phyloP scores from a whole-genome alignment of 2,329 filamentous ascomycete species.

The Colletotrichum costaricense region DNA sequence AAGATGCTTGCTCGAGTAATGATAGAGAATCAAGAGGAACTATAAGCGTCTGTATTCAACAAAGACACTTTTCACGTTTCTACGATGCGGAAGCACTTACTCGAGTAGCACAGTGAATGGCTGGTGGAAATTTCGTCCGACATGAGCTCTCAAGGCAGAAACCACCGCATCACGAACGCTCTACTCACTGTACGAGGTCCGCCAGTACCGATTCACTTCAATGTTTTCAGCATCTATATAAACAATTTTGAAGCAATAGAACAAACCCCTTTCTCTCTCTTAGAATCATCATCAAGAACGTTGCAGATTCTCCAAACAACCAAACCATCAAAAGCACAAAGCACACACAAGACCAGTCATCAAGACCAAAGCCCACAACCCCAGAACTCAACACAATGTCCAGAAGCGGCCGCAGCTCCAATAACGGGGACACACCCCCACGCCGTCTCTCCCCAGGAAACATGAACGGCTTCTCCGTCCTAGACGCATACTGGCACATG shows the following conservation, averaged over 20 bases:
- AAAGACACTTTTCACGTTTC: too few species aligned
- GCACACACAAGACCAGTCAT: not conserved
- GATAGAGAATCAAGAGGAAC: too few species aligned
- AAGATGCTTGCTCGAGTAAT: too few species aligned
- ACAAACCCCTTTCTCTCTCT: not conserved
- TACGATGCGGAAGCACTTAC: not conserved
- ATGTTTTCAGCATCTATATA: not conserved
- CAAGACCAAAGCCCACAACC: not conserved
- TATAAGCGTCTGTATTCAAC: too few species aligned
- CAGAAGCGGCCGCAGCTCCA: too few species aligned
- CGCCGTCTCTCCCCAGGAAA: not conserved
- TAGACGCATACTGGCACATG: too few species aligned
- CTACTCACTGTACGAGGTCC: not conserved
- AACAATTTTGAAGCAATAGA: not conserved
- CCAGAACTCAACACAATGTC: too few species aligned
- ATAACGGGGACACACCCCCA: too few species aligned
- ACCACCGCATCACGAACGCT: not conserved
- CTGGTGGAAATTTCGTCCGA: not conserved
- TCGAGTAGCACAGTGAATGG: not conserved
- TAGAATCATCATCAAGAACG: not conserved
- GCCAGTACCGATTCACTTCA: not conserved
- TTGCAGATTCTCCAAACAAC: not conserved
- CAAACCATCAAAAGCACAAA: not conserved
- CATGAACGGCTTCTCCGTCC: too few species aligned
- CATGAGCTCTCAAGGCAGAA: not conserved